Evolutionary conservation across 176 grass and related monocot genomes (phyloP), one percentile per base, ranked within the genome.

Genomic region (Stipa capillata): DNA sequence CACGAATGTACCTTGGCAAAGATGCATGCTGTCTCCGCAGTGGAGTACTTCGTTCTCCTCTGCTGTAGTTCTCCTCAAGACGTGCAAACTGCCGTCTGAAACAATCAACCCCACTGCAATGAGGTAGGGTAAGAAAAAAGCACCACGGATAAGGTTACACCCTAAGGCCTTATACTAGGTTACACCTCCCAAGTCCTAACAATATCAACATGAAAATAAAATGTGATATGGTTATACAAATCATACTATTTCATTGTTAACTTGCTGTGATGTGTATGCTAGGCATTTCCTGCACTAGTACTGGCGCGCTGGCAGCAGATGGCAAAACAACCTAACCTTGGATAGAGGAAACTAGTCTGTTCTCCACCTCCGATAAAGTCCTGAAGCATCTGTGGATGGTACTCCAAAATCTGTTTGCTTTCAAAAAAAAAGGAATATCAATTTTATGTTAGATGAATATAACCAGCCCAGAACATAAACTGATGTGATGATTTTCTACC

Each of bases 391-490:
- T 92, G 84, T 28, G 89, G 94, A 90, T 97, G 94, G 72, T 94
- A 94, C 88, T 93, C 92, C 75, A 98, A 85, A 90, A 98, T 98
- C 96, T 98, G 90, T 94, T 92, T 90, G 71, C 83, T 93, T 91
- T 82, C 50, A 57, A 45, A n/a, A 57, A n/a, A 57, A 78, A 89
- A 76, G 5, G 74, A 77, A 81, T 73, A 59, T 65, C 1, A 56
- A 61, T 78, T 62, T 73, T 65, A 58, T 86, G 25, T 68, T 49
- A 80, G 48, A 59, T 54, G 37, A 20, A 42, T 65, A 67, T 61
- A 60, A 12, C 73, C 37, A 52, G 51, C 16, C 18, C 54, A 75
- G 14, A 59, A 79, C 36, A 18, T 86, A 68, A 64, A 78, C 21
- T 72, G 25, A 77, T 85, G 72, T 50, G 7, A 20, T 72, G 23